A percentile compares a stretch with the other conserved stretches of the same genome.
Evolutionary conservation across 495 filamentous ascomycete genomes (phyloP).

Genomic region (Lasiosphaeria miniovina): DNA sequence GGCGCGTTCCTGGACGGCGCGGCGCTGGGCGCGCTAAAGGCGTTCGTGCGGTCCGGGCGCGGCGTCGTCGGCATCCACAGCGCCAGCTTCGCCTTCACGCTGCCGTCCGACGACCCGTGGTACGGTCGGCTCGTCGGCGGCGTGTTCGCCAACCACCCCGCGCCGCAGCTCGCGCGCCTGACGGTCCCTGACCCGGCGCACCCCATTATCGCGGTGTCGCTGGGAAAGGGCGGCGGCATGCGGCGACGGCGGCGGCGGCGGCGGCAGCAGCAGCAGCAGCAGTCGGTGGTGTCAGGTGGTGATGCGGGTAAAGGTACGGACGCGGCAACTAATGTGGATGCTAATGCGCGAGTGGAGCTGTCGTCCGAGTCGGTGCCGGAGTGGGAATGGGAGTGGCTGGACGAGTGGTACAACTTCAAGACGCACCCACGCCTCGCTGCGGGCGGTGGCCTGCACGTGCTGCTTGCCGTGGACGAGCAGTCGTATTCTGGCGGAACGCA

Average conservation of each 20-base stretch:
- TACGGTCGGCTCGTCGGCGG: conserved; percentile 37
- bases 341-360: too few species aligned
- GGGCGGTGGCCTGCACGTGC: conserved; percentile 20
- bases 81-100: conserved; percentile 32
- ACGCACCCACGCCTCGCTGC: conserved; percentile 19
- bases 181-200: conserved; percentile 23
- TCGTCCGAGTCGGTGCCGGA: background rate
- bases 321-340: background rate
- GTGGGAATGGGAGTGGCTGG: conserved; percentile 30
- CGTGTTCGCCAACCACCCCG: conserved; percentile 34
- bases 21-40: conserved; percentile 29
- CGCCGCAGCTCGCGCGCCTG: conserved; percentile 28
- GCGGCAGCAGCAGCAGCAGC: background rate
- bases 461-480: conserved; percentile 31
- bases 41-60: conserved; percentile 30
- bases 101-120: conserved; percentile 14
- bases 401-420: conserved; percentile 44
- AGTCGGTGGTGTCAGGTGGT: background rate
- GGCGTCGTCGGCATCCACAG: conserved; percentile 41
- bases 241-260: background rate
- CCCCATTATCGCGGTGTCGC: conserved; percentile 21
- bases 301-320: background rate
- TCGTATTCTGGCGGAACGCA: conserved; percentile 31
- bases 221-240: conserved; percentile 14
- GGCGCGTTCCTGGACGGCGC: conserved; percentile 33